Evolutionary conservation across 176 grass and related monocot species (phyloP).

Genomic region (Tuctoria greenei): DNA sequence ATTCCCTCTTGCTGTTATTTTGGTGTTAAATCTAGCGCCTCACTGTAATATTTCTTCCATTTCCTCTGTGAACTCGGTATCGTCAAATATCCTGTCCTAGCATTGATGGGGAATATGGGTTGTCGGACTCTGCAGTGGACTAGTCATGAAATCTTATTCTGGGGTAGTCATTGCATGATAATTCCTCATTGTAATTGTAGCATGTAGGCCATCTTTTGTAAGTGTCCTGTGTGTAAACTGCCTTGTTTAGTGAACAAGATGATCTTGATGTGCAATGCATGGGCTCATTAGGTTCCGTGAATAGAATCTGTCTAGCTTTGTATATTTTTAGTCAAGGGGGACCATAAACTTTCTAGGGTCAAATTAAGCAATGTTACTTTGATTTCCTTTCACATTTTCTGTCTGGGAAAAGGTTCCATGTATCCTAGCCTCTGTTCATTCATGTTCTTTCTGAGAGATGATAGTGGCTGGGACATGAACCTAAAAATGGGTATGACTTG

Average conservation of each 20-base stretch:
- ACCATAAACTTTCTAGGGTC: constrained; percentile 37
- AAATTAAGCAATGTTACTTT: constrained; percentile 35
- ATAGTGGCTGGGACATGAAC: constrained; percentile 23
- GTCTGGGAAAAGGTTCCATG: constrained; percentile 36
- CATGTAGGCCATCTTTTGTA: neutral
- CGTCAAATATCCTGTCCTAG: neutral
- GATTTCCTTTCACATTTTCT: constrained; percentile 30
- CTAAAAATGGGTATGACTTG: constrained; percentile 34
- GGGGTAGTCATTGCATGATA: neutral
- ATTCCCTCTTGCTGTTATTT: neutral
- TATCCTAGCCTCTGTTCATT: constrained; percentile 37
- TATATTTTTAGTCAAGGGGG: constrained; percentile 35
- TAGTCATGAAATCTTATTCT: neutral
- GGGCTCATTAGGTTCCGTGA: neutral
- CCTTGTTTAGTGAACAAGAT: constrained; percentile 17
- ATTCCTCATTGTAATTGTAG: neutral
- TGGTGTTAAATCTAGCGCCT: neutral
- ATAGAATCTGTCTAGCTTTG: too few species aligned
- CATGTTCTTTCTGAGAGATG: constrained; percentile 49
- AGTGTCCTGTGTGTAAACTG: constrained; percentile 5
- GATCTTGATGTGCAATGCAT: neutral
- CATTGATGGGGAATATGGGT: neutral
- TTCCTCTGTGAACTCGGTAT: neutral
- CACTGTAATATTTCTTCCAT: neutral
- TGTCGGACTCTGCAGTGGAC: too few species aligned